Evolutionary conservation across 345 rosid genomes (phyloP), one percentile per base, ranked within the genome.

Genomic region (Mallotus nudiflorus): DNA sequence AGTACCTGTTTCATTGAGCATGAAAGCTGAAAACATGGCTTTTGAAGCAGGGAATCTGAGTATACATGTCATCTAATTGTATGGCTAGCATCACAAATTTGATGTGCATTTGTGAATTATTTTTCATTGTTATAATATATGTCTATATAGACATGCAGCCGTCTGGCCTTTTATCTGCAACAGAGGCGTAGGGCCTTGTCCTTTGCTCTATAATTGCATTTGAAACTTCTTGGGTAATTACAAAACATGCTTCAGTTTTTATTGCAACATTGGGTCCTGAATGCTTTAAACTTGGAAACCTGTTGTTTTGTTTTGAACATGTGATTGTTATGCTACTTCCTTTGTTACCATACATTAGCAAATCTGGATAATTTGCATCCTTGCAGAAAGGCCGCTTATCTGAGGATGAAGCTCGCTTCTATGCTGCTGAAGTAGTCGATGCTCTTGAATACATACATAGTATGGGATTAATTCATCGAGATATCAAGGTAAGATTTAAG

Each of bases 381-480:
- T 37, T 75, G 78, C 84, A 92, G 99, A 95, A 95, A 89, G 85
- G 88, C 62, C 86, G 85, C 24, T 72, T 92, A 65, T 66, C 92
- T 20, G 97, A 92, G 83, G 87, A 88, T 67, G 99, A 95, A 83
- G 96, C 97, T 80, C 84, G 98, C 20, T 92, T 90, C 74, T 95
- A 95, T 72, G 79, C 89, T 9, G 97, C 97, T 39, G 96, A 95
- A 82, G 96, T 92, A 73, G 89, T 90, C 42, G 97, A 95, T 83
- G 96, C 98, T 67, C 97, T 95, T 46, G 98, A 95, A 81, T 95
- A 95, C 78, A 90, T 95, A 76, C 97, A 92, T 77, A 71, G 73
- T 60, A 90, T 95, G 81, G 96, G 98, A 72, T 78, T 95, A 78
- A 95, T 95, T 75, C 99, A 95, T 82, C 89, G 99, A 70, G 98